Evolutionary conservation across 495 filamentous ascomycete genomes (phyloP), one percentile per base, ranked within the genome.

Genomic region (Polyplosphaeria fusca): DNA sequence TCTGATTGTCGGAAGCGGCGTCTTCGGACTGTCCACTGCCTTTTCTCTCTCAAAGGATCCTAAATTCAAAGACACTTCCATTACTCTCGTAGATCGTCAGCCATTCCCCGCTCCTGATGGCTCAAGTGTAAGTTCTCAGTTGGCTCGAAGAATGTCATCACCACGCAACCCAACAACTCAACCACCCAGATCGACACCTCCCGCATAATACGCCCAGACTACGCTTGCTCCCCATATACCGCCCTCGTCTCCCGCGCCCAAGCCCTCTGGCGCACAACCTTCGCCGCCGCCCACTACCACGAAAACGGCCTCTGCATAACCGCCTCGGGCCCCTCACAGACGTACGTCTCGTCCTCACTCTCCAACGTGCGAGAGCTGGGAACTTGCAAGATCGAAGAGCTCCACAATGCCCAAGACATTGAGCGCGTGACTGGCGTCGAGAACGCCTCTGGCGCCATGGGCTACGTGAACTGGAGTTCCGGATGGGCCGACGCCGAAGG

Each of bases 401-500:
- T 72, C 32, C 58, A 68, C 23, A 70, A 71, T 12, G 58, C 73
- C 18, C 78, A 73, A 3, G 79, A 77, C 7, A 77, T 86, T 38
- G 63, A 74, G 61, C 74, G 66, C 47, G 75, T 68, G 2, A 58
- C 75, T 13, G 72, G 74, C 7, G 76, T 76, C 1, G 72, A 77
- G 45, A 75, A 80, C 54, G 66, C 73, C 63, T 69, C 79, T 53
- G 79, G 89, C 37, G 71, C 72, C 14, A 78, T 80, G 58, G 92
- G 92, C 1, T 98, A 98, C 71, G 69, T 94, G 40, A 98, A 96
- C 67, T 74, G 77, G 65, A 77, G 74, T 0, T 84, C 81, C 47
- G 93, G 93, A 1, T 96, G 91, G 92, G 87, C 82, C 4, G 81
- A 98, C 64, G 90, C 91, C 0, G 87, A 84, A 40, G 82, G 76